These are phyloP conservation scores for Yamadazyma atlantica DNA, from an alignment of 1,139 yeast genomes.

Conservation along the genomic window DNA sequence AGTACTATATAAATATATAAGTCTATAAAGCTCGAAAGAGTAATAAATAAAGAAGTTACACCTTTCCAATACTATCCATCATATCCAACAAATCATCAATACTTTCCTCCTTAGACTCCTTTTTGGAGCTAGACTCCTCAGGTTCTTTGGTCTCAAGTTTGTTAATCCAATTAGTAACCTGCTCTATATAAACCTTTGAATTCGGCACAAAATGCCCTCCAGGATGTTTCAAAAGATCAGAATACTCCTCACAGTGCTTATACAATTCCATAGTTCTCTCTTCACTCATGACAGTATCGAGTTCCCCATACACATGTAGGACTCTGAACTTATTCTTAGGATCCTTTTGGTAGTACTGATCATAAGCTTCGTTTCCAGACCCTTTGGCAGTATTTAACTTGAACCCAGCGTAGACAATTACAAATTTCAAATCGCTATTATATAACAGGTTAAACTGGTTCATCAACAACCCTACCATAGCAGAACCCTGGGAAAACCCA, in stretches of 20 bases:
- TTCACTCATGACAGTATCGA: conserved; percentile 87
- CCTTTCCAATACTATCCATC: conserved; percentile 36
- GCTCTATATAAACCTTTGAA: conserved; percentile 56
- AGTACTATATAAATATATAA: too few species aligned
- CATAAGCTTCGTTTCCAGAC: conserved; percentile 27
- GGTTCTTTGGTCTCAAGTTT: conserved; percentile 13
- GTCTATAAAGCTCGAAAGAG: too few species aligned
- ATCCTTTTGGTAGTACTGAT: conserved; percentile 32
- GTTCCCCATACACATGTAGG: conserved; percentile 79
- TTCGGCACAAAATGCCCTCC: conserved; percentile 91
- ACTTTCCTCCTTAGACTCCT: conserved; percentile 22
- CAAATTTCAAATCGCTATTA: conserved; percentile 51
- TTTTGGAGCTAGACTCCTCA: not conserved
- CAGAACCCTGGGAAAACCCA: conserved; percentile 50
- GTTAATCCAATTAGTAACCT: conserved; percentile 58
- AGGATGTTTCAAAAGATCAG: conserved; percentile 62
- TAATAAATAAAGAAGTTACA: not conserved
- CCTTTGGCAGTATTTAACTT: conserved; percentile 50
- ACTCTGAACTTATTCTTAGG: conserved; percentile 33
- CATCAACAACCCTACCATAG: conserved; percentile 48
- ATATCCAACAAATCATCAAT: conserved; percentile 34
- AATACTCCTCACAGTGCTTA: conserved; percentile 48
- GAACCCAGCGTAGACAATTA: conserved; percentile 77
- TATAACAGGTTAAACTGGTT: conserved; percentile 31
- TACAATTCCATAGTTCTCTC: conserved; percentile 60